These are phyloP conservation scores for Rhynchospora breviuscula DNA, from an alignment of 176 grass and related monocot genomes.

Conservation along the genomic window DNA sequence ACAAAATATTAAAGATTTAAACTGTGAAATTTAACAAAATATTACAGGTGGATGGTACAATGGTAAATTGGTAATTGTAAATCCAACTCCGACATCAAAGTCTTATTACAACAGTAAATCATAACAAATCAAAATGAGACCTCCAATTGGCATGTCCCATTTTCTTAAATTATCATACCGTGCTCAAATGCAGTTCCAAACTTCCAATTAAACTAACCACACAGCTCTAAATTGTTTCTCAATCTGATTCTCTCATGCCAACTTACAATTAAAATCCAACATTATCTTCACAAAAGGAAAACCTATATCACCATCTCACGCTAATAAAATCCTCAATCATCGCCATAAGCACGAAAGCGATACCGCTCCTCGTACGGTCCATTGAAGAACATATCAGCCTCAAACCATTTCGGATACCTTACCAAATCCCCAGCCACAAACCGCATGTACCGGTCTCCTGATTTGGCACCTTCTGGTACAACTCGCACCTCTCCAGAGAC, in stretches of 20 bases:
- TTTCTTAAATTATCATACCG: neutral
- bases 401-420: conserved; percentile 81
- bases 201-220: neutral
- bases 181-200: conserved; percentile 2
- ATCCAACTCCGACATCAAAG: neutral
- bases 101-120: neutral
- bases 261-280: neutral
- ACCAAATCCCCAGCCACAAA: conserved; percentile 90
- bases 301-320: neutral
- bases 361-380: conserved; percentile 91
- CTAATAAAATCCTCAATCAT: conserved; percentile 37
- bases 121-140: neutral
- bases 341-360: conserved; percentile 69
- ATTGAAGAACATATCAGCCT: conserved; percentile 89
- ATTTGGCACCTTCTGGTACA: conserved; percentile 58
- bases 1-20: neutral
- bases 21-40: neutral
- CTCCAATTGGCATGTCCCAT: neutral
- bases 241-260: neutral
- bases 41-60: neutral
- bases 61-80: conserved; percentile 1
- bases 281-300: too few species aligned
- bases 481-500: conserved; percentile 84
- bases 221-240: neutral
- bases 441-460: conserved; percentile 72